Evolutionary conservation across 345 rosid genomes (phyloP).

Genomic region (Kernera saxatilis): DNA sequence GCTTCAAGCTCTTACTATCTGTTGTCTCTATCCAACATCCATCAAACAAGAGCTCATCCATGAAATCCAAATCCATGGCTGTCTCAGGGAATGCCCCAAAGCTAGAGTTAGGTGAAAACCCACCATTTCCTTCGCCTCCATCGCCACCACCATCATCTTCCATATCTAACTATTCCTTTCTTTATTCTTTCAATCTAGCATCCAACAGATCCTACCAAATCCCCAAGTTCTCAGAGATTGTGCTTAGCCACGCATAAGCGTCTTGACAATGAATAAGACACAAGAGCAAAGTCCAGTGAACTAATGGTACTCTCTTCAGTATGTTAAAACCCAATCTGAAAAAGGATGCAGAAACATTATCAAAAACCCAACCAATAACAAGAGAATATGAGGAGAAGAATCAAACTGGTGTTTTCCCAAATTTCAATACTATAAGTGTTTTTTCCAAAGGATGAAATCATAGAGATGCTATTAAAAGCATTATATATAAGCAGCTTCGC

Average conservation of each 20-base stretch:
- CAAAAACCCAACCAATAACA: not conserved
- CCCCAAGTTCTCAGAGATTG: conserved; percentile 16
- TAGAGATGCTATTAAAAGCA: not conserved
- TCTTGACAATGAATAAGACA: conserved; percentile 49
- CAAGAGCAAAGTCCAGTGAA: conserved; percentile 61
- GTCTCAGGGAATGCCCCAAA: conserved; percentile 41
- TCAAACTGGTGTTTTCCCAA: not conserved
- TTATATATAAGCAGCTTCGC: not conserved
- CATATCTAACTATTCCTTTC: conserved; percentile 32
- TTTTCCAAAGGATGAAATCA: not conserved
- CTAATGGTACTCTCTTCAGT: conserved; percentile 35
- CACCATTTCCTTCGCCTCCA: conserved; percentile 28
- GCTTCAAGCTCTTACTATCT: conserved; percentile 38
- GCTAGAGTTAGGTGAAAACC: conserved; percentile 39
- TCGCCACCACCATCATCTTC: conserved; percentile 37
- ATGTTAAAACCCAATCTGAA: conserved; percentile 35
- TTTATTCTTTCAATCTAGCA: conserved; percentile 28
- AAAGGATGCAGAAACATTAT: conserved; percentile 9
- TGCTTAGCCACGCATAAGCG: conserved; percentile 30
- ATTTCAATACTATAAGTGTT: not conserved
- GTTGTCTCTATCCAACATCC: conserved; percentile 79
- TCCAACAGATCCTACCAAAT: conserved; percentile 28
- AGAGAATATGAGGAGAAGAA: conserved; percentile 11
- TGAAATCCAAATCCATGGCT: conserved; percentile 79
- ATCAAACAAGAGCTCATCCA: conserved; percentile 78